Evolutionary conservation across 2,329 filamentous ascomycete genomes (phyloP).

Genomic region (Aspergillus sclerotialis): DNA sequence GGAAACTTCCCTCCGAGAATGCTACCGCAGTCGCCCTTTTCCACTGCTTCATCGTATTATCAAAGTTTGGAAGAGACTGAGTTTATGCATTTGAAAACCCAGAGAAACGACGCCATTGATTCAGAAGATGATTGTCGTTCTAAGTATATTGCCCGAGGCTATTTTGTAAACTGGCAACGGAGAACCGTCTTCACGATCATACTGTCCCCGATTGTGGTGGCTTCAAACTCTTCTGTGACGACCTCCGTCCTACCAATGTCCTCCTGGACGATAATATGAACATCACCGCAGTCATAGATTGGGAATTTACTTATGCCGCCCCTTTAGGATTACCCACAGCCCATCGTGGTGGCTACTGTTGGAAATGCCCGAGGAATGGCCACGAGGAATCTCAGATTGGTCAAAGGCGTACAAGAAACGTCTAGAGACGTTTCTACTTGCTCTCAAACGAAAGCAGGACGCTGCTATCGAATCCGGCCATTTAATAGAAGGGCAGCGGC

Average conservation of each 20-base stretch:
- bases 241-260: conserved; percentile 21
- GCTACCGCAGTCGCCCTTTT: conserved; percentile 14
- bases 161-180: conserved; percentile 12
- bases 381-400: conserved; percentile 13
- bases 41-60: conserved; percentile 30
- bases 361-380: conserved; percentile 16
- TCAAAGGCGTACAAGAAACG: conserved; percentile 5
- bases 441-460: conserved; percentile 7
- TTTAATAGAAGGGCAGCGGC: conserved; percentile 5
- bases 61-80: conserved; percentile 35
- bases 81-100: conserved; percentile 31
- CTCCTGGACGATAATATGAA: conserved; percentile 15
- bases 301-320: conserved; percentile 22
- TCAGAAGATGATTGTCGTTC: conserved; percentile 13
- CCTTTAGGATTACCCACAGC: conserved; percentile 9
- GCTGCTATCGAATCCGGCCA: conserved; percentile 1
- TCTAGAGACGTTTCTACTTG: conserved; percentile 11
- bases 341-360: conserved; percentile 18
- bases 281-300: conserved; percentile 19
- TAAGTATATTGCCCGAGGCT: conserved; percentile 13
- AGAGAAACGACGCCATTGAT: conserved; percentile 32
- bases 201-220: no score
- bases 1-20: conserved; percentile 10
- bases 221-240: conserved; percentile 25
- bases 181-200: conserved; percentile 11